Evolutionary conservation across 164 flowering plant genomes (phyloP), one percentile per base, ranked within the genome.

Genomic region (Berberis vulgaris): DNA sequence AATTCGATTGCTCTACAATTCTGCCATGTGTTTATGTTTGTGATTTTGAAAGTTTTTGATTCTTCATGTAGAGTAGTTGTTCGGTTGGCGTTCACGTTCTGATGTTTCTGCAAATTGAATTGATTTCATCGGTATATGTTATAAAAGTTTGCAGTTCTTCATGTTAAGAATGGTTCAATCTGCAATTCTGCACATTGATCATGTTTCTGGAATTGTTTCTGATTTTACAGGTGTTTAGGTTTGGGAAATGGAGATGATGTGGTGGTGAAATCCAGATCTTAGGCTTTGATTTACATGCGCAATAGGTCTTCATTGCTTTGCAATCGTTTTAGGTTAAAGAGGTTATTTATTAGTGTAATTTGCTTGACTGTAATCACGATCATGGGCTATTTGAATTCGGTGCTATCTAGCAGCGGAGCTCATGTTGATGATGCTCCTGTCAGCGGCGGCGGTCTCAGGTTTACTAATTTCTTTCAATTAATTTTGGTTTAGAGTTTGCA

Each of bases 401-500:
- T 89, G 8, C 68, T 92, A 43, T 80, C 92, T 9, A 69, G 88
- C 10, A 84, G 80, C 72, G 88, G 89, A 67, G 65, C 74, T 65
- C 89, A 79, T 57, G 84, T 71, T 43, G 93, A 84, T 49, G 90
- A 86, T 49, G 73, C 78, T 11, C 98, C 98, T 1, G 96, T 82
- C 7, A 84, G 81, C 70, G 98, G 98, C 12, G 96, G 98, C 0
- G 98, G 98, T 45, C 88, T 87, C 69, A 92, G 98, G 98, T 92
- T 41, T 55, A 41, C 54, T 49, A 49, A 0, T 39, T 38, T 41
- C 2, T 39, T 39, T 13, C 52, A 38, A 13, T n/a, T 58, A 41
- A 63, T 8, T 66, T 12, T 55, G 38, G 50, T 54, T 4, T 9
- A 7, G 13, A 11, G 13, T 11, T n/a, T 6, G 52, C 8, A 49